Percentiles rank a stretch among this genome's conserved stretches.
These are phyloP conservation scores for Monilinia fructicola DNA, from an alignment of 2,329 filamentous ascomycete species.

Conservation along the genomic window DNA sequence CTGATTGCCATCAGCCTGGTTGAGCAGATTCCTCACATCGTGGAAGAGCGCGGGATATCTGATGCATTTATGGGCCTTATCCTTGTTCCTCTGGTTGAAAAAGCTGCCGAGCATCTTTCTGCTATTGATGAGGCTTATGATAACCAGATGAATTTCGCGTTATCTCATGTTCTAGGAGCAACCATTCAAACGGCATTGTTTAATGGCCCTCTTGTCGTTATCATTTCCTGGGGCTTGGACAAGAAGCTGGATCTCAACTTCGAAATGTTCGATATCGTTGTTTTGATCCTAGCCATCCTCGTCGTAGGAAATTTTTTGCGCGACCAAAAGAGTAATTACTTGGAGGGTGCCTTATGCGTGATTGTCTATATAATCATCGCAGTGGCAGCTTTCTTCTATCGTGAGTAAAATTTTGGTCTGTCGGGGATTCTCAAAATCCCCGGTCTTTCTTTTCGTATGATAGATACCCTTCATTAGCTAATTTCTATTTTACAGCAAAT, in stretches of 20 bases:
- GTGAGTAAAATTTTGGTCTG: slow-evolving; percentile 40
- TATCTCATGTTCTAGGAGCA: slow-evolving; percentile 54
- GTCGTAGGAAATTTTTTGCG: slow-evolving; percentile 85
- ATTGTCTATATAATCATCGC: slow-evolving; percentile 62
- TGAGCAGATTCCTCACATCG: slow-evolving; percentile 65
- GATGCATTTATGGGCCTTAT: slow-evolving; percentile 70
- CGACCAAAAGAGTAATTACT: slow-evolving; percentile 86
- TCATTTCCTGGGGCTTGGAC: slow-evolving; percentile 76
- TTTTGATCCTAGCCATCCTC: slow-evolving; percentile 79
- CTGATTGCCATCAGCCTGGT: slow-evolving; percentile 74
- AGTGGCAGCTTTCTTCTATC: slow-evolving; percentile 57
- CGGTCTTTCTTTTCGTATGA: not conserved
- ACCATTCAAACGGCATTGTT: slow-evolving; percentile 88
- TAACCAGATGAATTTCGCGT: slow-evolving; percentile 58
- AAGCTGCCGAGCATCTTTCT: slow-evolving; percentile 81
- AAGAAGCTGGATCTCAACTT: slow-evolving; percentile 78
- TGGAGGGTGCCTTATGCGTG: slow-evolving; percentile 83
- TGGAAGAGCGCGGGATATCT: slow-evolving; percentile 50
- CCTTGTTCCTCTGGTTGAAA: slow-evolving; percentile 78
- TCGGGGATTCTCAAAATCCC: not conserved
- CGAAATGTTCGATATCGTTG: slow-evolving; percentile 81
- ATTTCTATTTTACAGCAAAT: slow-evolving; percentile 10
- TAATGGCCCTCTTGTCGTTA: slow-evolving; percentile 78
- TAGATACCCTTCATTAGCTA: slow-evolving; percentile 1
- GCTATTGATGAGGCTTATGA: slow-evolving; percentile 84